Evolutionary conservation across 306 rosid genomes (phyloP), one percentile per base, ranked within the genome.

Genomic region (Pyrus betulifolia): DNA sequence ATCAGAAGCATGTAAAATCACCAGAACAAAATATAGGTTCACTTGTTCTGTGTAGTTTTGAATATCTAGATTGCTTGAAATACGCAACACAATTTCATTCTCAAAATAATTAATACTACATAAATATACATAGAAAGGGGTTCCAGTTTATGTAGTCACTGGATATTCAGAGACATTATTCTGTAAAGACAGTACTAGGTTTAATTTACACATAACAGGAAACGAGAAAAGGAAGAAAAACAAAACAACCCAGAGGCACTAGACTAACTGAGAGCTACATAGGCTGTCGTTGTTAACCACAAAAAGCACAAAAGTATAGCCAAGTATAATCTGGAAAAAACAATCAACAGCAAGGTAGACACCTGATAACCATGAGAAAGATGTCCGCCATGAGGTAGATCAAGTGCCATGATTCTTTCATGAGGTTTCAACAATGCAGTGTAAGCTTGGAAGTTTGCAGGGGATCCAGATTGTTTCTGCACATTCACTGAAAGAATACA

Each of bases 361-460:
- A 93, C 98, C 98, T 93, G 98, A 84, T 93, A 93, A 76, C 98
- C 98, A 84, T 93, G 98, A 19, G 98, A 93, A 80, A 93, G 91
- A 87, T 93, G 98, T 45, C 98, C 97, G 60, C 98, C 96, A 67
- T 93, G 98, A 62, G 98, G 98, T 81, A 93, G 89, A 87, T 93
- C 98, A 71, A 93, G 98, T 46, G 97, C 98, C 98, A 93, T 93
- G 74, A 93, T 93, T 84, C 98, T 89, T 86, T 91, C 97, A 58
- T 93, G 98, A 75, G 98, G 98, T 84, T 93, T 93, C 86, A 93
- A 79, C 79, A 93, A 76, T 46, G 95, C 98, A 71, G 98, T 91
- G 85, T 93, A 93, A 85, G 82, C 98, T 87, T 93, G 98, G 86
- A 93, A 93, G 83, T 93, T 93, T 67, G 96, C 82, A 87, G 98